A percentile compares a stretch with the other conserved stretches of the same genome.
Evolutionary conservation across 306 rosid species (phyloP).

Genomic region (Castanospermum australe): DNA sequence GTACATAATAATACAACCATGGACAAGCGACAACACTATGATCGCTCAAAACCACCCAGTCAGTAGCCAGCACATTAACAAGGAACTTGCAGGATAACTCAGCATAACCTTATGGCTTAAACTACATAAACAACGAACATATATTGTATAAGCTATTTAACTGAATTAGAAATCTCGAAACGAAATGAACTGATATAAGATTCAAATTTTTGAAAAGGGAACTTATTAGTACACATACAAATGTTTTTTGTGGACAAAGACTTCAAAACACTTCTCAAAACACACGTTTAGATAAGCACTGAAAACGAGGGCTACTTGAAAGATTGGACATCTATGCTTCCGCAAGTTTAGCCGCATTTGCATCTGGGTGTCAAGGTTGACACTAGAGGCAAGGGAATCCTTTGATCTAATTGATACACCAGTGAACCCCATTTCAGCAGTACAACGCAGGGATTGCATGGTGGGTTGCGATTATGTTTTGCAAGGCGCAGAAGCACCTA

Average conservation of each 20-base stretch:
- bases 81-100: not conserved
- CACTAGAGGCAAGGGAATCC: too few species aligned
- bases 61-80: not conserved
- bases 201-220: not conserved
- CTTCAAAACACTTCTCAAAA: not conserved
- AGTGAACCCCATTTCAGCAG: not conserved
- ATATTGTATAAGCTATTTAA: not conserved
- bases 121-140: not conserved
- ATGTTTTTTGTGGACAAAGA: not conserved
- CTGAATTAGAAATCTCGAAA: not conserved
- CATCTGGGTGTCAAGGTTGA: too few species aligned
- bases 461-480: not conserved
- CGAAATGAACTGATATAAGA: not conserved
- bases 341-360: too few species aligned
- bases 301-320: not conserved
- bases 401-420: too few species aligned
- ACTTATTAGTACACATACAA: not conserved
- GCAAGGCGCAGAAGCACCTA: not conserved
- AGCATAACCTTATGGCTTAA: not conserved
- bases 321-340: too few species aligned
- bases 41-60: not conserved
- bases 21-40: not conserved
- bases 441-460: not conserved
- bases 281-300: not conserved
- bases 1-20: not conserved